Evolutionary conservation across 169 alveolate species (phyloP), one percentile per base, ranked within the genome.

Genomic region (Plasmodium vinckei): DNA sequence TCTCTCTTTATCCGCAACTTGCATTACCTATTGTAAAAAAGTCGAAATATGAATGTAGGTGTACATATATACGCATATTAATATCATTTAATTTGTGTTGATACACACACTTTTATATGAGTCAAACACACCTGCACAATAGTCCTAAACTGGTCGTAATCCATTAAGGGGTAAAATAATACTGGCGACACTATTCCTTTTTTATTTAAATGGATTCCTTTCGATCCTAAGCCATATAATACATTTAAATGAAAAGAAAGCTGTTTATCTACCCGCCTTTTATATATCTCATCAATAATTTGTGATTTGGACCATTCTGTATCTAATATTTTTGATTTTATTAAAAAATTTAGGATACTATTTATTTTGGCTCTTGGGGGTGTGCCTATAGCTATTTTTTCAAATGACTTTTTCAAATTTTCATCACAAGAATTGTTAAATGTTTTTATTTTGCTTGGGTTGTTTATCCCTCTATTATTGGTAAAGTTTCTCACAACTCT

Each of bases 291-390:
- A 42, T 79, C 79, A 65, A 79, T 64, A 53, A 79, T 65, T 65
- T 65, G 68, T 65, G 53, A n/a, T 47, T 79, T 79, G 25, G 89
- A 51, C 89, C 89, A 79, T 0, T 33, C 67, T 44, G 60, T 9
- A 39, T 21, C 13, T 59, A 79, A 42, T n/a, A 79, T 65, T 6
- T 79, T 64, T 3, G 89, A 79, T n/a, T 47, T 13, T 7, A 79
- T 9, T 65, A 79, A 46, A 65, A 79, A 64, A 59, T 79, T 64
- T 25, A 79, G 13, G 5, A 79, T 65, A 25, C 61, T 49, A 27
- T 79, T 79, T 65, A 79, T 65, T 64, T 79, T 79, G 3, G 89
- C 89, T 47, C 89, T 79, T 23, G 89, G 89, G 0, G 89, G 89
- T 21, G 60, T 21, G 13, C 89, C 89, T 13, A 25, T 64, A 42